Percentiles rank a stretch among this genome's conserved stretches.
phyloP scores from a whole-genome alignment of 108 stramenopile genomes.

The Nitzschia sp. region DNA sequence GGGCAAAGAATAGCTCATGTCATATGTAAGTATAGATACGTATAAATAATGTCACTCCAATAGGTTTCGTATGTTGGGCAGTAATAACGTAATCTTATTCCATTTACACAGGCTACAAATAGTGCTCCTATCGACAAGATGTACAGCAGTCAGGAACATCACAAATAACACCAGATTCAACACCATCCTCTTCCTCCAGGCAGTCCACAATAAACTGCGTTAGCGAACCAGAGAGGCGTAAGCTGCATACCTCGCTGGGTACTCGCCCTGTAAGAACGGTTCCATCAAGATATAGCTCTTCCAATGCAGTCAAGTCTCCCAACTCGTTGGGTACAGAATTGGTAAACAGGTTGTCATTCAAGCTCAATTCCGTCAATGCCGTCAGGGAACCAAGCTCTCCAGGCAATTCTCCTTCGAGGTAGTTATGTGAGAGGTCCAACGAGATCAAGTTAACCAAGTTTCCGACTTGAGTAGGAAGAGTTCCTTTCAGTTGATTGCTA shows the following conservation, averaged over 20 bases:
- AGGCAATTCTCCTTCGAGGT: slow-evolving; percentile 30
- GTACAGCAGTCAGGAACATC: slow-evolving; percentile 42
- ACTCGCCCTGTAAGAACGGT: slow-evolving; percentile 43
- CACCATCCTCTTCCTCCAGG: slow-evolving; percentile 14
- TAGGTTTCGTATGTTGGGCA: no score
- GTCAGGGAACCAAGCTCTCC: slow-evolving; percentile 14
- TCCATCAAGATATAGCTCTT: slow-evolving; percentile 32
- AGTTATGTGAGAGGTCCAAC: slow-evolving; percentile 29
- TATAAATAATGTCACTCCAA: no score
- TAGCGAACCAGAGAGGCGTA: slow-evolving; percentile 22
- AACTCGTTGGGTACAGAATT: slow-evolving; percentile 26
- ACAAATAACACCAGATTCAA: slow-evolving; percentile 42
- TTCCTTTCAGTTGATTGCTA: slow-evolving; percentile 35
- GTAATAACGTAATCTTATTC: background rate
- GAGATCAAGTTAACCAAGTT: slow-evolving; percentile 14
- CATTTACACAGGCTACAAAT: background rate
- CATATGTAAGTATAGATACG: no score
- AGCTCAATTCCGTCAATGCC: slow-evolving; percentile 12
- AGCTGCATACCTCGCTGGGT: slow-evolving; percentile 47
- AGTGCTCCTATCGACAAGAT: slow-evolving; percentile 15
- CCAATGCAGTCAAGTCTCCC: slow-evolving; percentile 25
- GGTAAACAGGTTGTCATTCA: slow-evolving; percentile 31
- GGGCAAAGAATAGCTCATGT: no score
- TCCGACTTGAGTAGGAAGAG: slow-evolving; percentile 46
- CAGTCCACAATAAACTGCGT: slow-evolving; percentile 41